Evolutionary conservation across 179 eudicot genomes (phyloP).

Genomic region (Beta lomatogona): DNA sequence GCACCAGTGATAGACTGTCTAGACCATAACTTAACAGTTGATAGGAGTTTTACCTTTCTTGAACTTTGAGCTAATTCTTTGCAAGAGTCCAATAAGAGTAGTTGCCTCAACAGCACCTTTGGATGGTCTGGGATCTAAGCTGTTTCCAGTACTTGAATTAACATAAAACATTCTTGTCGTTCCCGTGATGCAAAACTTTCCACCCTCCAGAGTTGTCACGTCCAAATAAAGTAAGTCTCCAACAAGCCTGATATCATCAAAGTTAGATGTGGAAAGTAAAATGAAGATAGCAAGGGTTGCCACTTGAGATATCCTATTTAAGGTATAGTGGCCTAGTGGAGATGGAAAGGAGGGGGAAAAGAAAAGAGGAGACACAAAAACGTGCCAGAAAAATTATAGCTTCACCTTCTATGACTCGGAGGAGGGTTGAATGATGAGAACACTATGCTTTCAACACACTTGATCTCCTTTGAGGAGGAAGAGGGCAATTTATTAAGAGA

Average conservation of each 20-base stretch:
- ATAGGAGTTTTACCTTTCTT: conserved; percentile 66
- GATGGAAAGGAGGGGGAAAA: neutral
- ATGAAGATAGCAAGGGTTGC: neutral
- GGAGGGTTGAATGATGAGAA: conserved; percentile 96
- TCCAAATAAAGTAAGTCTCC: conserved; percentile 96
- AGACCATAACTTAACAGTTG: neutral
- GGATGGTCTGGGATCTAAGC: conserved; percentile 73
- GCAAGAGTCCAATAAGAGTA: conserved; percentile 86
- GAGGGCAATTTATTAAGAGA: conserved; percentile 66
- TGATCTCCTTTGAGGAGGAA: conserved; percentile 74
- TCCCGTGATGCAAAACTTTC: conserved; percentile 79
- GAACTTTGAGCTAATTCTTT: conserved; percentile 85
- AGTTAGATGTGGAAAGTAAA: conserved; percentile 9
- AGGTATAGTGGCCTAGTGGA: neutral
- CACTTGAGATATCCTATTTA: neutral
- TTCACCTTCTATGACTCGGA: conserved; percentile 90
- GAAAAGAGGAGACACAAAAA: neutral
- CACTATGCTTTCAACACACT: conserved; percentile 78
- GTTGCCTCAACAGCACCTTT: conserved; percentile 75
- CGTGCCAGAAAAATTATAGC: conserved; percentile 8
- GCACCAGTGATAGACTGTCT: neutral
- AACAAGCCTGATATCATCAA: conserved; percentile 61
- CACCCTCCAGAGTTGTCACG: conserved; percentile 79
- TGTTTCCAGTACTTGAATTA: conserved; percentile 66
- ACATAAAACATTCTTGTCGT: conserved; percentile 80